Conservation (phyloP, 2,329 filamentous ascomycete species). For the Claviceps sp. region DNA sequence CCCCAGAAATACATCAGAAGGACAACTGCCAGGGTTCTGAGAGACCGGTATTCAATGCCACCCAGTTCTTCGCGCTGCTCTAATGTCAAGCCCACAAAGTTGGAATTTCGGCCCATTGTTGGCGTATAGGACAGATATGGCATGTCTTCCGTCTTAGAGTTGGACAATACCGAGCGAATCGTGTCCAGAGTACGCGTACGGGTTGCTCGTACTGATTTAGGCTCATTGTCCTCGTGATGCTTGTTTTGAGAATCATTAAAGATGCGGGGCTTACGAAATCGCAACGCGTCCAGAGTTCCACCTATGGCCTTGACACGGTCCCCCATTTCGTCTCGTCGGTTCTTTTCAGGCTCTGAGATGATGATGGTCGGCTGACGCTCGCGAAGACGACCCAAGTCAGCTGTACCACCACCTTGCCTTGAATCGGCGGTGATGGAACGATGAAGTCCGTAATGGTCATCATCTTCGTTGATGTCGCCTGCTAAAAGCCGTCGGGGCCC, state of each 20-base stretch:
- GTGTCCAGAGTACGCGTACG: constrained; percentile 41
- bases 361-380: constrained; percentile 45
- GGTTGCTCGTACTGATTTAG: constrained; percentile 12
- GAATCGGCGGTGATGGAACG: constrained; percentile 15
- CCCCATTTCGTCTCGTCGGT: constrained; percentile 20
- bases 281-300: constrained; percentile 26
- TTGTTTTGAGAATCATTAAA: constrained; percentile 25
- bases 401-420: constrained; percentile 10
- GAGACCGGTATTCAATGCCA: constrained; percentile 86
- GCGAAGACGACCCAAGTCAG: constrained; percentile 13
- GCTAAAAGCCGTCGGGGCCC: constrained; percentile 44
- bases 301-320: constrained; percentile 30
- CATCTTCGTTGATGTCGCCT: constrained; percentile 23
- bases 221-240: constrained; percentile 22
- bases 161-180: constrained; percentile 42
- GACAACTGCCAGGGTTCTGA: constrained; percentile 74
- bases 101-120: constrained; percentile 84
- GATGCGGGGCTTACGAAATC: constrained; percentile 29
- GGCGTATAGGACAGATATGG: constrained; percentile 93
- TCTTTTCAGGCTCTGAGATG: constrained; percentile 47
- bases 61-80: constrained; percentile 91
- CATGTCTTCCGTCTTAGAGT: constrained; percentile 45
- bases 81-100: constrained; percentile 76
- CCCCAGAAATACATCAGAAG: constrained; percentile 69
- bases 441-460: constrained; percentile 16